These are phyloP conservation scores for Brassica rapa DNA, from an alignment of 345 rosid species.

Conservation along the genomic window DNA sequence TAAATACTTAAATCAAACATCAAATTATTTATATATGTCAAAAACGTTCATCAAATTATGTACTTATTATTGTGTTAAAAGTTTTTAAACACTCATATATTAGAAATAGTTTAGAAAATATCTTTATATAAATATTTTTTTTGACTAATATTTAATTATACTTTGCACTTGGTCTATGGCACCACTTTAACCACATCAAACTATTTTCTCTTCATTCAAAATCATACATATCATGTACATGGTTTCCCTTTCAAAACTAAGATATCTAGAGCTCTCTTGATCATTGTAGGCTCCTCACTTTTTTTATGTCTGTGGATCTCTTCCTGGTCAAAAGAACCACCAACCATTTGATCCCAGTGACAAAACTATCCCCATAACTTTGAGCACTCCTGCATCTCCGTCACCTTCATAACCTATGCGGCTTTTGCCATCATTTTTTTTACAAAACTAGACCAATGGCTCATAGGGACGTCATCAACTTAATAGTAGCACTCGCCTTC, in stretches of 20 bases:
- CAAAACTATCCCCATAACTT: conserved; percentile 72
- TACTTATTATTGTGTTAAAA: too few species aligned
- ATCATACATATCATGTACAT: conserved; percentile 54
- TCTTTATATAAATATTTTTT: too few species aligned
- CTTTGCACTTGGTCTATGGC: conserved; percentile 74
- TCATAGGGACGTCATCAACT: conserved; percentile 45
- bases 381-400: conserved; percentile 72
- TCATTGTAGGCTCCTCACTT: conserved; percentile 61
- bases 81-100: too few species aligned
- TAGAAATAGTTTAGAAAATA: too few species aligned
- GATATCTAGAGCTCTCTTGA: conserved; percentile 59
- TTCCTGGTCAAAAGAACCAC: conserved; percentile 64
- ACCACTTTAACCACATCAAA: conserved; percentile 68
- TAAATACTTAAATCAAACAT: too few species aligned
- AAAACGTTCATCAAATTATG: too few species aligned
- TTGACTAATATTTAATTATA: too few species aligned
- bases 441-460: conserved; percentile 46
- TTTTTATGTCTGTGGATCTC: conserved; percentile 71
- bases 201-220: conserved; percentile 54
- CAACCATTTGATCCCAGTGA: conserved; percentile 68
- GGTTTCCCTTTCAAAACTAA: conserved; percentile 63
- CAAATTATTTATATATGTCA: too few species aligned
- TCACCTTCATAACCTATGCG: conserved; percentile 69
- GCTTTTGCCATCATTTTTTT: conserved; percentile 53
- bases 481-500: conserved; percentile 70